Evolutionary conservation across 305 asterid species (phyloP), one percentile per base, ranked within the genome.

Genomic region (Vinca major): DNA sequence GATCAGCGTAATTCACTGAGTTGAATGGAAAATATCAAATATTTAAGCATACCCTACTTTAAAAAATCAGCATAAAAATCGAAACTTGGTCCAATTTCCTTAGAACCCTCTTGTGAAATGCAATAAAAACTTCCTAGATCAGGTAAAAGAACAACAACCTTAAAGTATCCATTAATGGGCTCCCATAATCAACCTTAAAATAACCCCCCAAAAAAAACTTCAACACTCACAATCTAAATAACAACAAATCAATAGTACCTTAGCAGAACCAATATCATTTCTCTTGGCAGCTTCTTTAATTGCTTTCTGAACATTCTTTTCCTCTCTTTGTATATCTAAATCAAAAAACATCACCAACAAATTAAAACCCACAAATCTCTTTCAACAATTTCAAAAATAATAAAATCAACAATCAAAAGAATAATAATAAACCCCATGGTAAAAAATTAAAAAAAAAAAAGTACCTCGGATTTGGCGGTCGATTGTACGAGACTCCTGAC

Each of bases 381-480:
- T 47, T 45, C 55, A 39, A 16, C 26, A 45, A n/a, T 20, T 10
- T 5, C 44, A 13, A 26, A 17, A 4, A 66, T 6, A 43, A 8
- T 26, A 1, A 21, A 60, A 48, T 16, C 45, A 2, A 7, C 33
- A 26, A 26, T 26, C 33, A 26, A 26, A 26, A 26, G 33, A 26
- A 26, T 26, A 26, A 26, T 26, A 26, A 26, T 26, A 26, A 26
- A 26, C 33, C 33, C 33, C 33, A 26, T 26, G 33, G 33, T 26
- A 26, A 26, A 26, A 26, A 26, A 26, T 26, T 26, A 26, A 55
- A 41, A 63, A 12, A 26, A 55, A 41, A 63, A 12, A 8, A 52
- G 60, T 49, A 90, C 97, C 96, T 86, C 95, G 87, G 78, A 88
- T 87, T 80, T 91, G 96, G 69, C 97, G 97, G 72, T 91, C 97